phyloP scores from a whole-genome alignment of 768 basidiomycete species.

The Sarcomyxa edulis region DNA sequence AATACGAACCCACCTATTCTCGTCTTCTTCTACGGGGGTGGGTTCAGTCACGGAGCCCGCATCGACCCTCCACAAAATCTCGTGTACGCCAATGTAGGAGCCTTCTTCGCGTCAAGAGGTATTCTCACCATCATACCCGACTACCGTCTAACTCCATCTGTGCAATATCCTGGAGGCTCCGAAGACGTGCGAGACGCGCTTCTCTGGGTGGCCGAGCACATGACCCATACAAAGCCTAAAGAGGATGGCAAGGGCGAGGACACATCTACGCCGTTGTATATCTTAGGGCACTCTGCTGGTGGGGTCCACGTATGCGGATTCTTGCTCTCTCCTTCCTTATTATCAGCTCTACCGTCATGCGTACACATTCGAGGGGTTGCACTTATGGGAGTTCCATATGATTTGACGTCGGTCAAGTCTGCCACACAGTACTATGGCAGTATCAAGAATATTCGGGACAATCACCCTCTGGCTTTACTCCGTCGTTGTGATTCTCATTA shows the following conservation, averaged over 20 bases:
- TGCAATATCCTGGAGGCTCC: slow-evolving; percentile 47
- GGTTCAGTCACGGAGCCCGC: slow-evolving; percentile 48
- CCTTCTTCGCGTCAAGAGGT: slow-evolving; percentile 56
- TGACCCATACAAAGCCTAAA: no score
- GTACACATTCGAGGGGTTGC: slow-evolving; percentile 42
- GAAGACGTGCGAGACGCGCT: slow-evolving; percentile 60
- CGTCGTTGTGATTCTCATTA: slow-evolving; percentile 25
- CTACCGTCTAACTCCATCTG: slow-evolving; percentile 58
- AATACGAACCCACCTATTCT: slow-evolving; percentile 43
- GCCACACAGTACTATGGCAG: slow-evolving; percentile 40
- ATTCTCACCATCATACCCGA: slow-evolving; percentile 64
- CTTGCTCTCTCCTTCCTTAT: slow-evolving; percentile 31
- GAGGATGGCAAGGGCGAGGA: slow-evolving; percentile 38
- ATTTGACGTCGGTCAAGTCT: slow-evolving; percentile 24
- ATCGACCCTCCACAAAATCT: slow-evolving; percentile 42
- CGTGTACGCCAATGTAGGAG: slow-evolving; percentile 50
- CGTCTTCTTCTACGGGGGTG: slow-evolving; percentile 66
- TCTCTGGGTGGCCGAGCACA: slow-evolving; percentile 41
- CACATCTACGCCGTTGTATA: slow-evolving; percentile 36
- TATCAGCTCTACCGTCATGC: no score
- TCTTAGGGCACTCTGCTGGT: slow-evolving; percentile 64
- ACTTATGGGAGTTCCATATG: slow-evolving; percentile 41
- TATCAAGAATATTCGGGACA: slow-evolving; percentile 27
- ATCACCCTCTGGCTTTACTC: slow-evolving; percentile 37
- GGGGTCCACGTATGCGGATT: slow-evolving; percentile 43